Evolutionary conservation across 2,329 filamentous ascomycete species (phyloP).

Genomic region (Beauveria sp.): DNA sequence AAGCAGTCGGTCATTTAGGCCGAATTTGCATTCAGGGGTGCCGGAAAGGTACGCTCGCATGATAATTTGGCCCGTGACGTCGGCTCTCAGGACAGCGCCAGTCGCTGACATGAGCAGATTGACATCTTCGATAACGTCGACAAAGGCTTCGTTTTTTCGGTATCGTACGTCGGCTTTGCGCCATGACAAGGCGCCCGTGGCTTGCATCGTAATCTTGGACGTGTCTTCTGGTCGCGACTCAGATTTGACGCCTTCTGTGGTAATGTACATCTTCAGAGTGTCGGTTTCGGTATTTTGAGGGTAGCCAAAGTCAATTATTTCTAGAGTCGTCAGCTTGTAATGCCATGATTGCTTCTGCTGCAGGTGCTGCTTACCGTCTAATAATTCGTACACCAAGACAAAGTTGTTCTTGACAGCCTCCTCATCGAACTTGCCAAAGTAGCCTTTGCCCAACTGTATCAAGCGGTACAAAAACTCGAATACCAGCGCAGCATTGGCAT

Average conservation of each 20-base stretch:
- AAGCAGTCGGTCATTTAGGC: conserved; percentile 87
- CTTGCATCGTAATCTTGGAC: conserved; percentile 98
- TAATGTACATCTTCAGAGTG: conserved; percentile 99
- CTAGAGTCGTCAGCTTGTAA: conserved; percentile 34
- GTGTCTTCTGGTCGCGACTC: conserved; percentile 82
- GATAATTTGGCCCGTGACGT: conserved; percentile 94
- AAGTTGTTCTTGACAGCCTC: conserved; percentile 99
- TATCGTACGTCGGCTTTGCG: conserved; percentile 96
- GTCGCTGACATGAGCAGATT: conserved; percentile 99
- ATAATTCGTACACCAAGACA: conserved; percentile 92
- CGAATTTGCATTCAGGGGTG: conserved; percentile 98
- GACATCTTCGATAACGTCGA: conserved; percentile 98
- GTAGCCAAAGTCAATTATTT: conserved; percentile 98
- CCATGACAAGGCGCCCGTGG: conserved; percentile 94
- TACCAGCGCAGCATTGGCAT: conserved; percentile 94
- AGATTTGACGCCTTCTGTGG: conserved; percentile 95
- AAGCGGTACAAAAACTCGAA: conserved; percentile 97
- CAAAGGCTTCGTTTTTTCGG: conserved; percentile 98
- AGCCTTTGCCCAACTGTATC: conserved; percentile 82
- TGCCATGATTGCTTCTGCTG: too few species aligned
- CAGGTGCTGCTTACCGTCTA: conserved; percentile 60
- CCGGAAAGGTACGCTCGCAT: conserved; percentile 97
- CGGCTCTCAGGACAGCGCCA: conserved; percentile 86
- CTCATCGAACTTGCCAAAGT: conserved; percentile 99
- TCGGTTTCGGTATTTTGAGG: conserved; percentile 98